A percentile compares a stretch with the other conserved stretches of the same genome.
These are phyloP conservation scores for Blastobotrys malaysiensis DNA, from an alignment of 1,139 yeast genomes.

Conservation along the genomic window DNA sequence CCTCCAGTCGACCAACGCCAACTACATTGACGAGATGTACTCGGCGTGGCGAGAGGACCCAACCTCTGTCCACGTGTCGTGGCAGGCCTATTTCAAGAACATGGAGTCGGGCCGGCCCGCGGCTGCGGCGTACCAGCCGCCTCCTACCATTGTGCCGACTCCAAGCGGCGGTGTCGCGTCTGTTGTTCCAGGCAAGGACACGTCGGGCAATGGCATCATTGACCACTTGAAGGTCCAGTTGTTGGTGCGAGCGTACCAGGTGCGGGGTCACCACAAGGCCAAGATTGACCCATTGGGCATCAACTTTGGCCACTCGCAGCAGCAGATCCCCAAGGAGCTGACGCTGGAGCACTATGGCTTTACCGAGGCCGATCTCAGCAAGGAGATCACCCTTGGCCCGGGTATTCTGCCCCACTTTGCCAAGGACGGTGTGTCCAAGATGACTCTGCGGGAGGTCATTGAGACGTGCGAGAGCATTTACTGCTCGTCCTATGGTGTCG, in stretches of 20 bases:
- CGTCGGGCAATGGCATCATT: slow-evolving; percentile 49
- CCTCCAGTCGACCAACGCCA: slow-evolving; percentile 79
- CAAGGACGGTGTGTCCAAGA: slow-evolving; percentile 51
- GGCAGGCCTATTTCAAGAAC: slow-evolving; percentile 94
- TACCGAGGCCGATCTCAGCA: slow-evolving; percentile 76
- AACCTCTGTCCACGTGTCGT: slow-evolving; percentile 81
- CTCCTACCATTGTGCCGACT: slow-evolving; percentile 77
- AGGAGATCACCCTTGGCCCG: slow-evolving; percentile 87
- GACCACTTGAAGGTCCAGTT: slow-evolving; percentile 93
- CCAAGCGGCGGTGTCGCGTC: slow-evolving; percentile 66
- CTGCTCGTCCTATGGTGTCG: slow-evolving; percentile 87
- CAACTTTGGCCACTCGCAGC: slow-evolving; percentile 60
- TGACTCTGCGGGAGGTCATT: slow-evolving; percentile 71
- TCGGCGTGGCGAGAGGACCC: slow-evolving; percentile 93
- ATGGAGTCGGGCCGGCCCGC: slow-evolving; percentile 65
- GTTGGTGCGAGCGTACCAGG: slow-evolving; percentile 96
- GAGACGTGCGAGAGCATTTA: slow-evolving; percentile 75
- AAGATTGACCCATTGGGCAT: slow-evolving; percentile 91
- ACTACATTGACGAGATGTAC: slow-evolving; percentile 96
- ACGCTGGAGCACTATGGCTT: slow-evolving; percentile 90
- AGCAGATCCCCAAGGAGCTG: slow-evolving; percentile 72
- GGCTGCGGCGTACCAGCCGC: slow-evolving; percentile 75
- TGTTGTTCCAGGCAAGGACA: slow-evolving; percentile 40
- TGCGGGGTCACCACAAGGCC: slow-evolving; percentile 95
- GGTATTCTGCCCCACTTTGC: slow-evolving; percentile 95